Conservation (phyloP, 192 early-diverging fungal genomes). For the Anaeromyces robustus region DNA sequence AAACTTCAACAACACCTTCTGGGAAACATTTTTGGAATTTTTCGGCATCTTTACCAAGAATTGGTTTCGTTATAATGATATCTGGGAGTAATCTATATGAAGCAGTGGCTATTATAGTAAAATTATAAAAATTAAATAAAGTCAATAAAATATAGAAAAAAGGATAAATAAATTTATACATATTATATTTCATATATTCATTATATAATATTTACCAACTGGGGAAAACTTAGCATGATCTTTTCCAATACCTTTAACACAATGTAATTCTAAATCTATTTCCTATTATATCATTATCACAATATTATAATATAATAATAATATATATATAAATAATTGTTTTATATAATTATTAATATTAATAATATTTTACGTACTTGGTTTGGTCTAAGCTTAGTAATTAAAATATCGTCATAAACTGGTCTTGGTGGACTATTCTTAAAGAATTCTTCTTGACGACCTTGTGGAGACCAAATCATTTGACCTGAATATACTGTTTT, state of each 20-base stretch:
- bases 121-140: too few relatives aligned
- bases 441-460: conserved; percentile 64
- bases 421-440: conserved; percentile 49
- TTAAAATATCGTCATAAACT: conserved; percentile 79
- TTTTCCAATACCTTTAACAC: conserved; percentile 80
- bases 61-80: conserved; percentile 69
- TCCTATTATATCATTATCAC: conserved; percentile 1
- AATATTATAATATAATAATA: neutral
- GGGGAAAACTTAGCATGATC: conserved; percentile 98
- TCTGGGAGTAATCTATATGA: conserved; percentile 88
- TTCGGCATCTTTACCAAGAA: conserved; percentile 63
- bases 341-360: neutral
- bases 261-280: conserved; percentile 71
- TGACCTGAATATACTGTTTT: neutral
- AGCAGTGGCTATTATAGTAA: conserved; percentile 53
- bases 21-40: conserved; percentile 80
- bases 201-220: conserved; percentile 33
- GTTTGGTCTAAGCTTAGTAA: conserved; percentile 84
- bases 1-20: conserved; percentile 65
- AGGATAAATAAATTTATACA: too few relatives aligned
- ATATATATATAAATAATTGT: neutral
- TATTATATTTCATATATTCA: too few relatives aligned
- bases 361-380: conserved; percentile 29
- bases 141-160: too few relatives aligned
- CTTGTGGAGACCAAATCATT: conserved; percentile 68